phyloP scores from a whole-genome alignment of 176 grass and related monocot species.

The Rhipidocladum racemiflorum region DNA sequence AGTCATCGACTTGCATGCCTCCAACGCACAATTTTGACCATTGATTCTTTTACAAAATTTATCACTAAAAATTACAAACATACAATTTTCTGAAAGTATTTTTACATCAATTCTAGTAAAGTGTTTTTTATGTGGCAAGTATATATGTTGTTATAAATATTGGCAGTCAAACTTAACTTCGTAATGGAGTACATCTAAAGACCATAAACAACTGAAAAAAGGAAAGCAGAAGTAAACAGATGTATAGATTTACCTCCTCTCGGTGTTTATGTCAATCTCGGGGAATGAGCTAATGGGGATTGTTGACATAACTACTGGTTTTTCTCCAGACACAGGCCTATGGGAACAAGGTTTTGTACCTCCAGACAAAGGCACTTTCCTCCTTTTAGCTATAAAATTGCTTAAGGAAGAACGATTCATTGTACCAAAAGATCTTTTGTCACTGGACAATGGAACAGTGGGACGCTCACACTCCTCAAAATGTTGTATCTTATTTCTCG shows the following conservation, averaged over 20 bases:
- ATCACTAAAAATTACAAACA: not conserved
- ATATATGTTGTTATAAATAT: not conserved
- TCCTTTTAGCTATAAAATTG: constrained; percentile 26
- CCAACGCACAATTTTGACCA: not conserved
- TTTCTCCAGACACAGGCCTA: constrained; percentile 10
- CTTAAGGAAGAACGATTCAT: constrained; percentile 1
- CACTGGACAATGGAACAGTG: not conserved
- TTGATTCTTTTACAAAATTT: not conserved
- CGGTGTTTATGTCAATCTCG: constrained; percentile 44
- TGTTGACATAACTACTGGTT: not conserved
- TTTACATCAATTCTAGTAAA: not conserved
- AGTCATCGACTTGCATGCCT: not conserved
- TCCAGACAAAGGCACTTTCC: constrained; percentile 26
- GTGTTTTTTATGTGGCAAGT: not conserved
- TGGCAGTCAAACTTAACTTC: not conserved
- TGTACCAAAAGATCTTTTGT: constrained; percentile 29
- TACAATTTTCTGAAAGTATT: not conserved
- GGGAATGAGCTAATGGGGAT: constrained; percentile 45
- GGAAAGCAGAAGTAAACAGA: not conserved
- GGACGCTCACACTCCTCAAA: constrained; percentile 11
- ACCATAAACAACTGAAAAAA: not conserved
- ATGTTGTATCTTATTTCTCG: constrained; percentile 3
- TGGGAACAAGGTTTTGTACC: not conserved
- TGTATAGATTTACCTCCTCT: constrained; percentile 33
- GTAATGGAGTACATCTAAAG: constrained; percentile 7